Percentiles rank a stretch among this genome's conserved stretches.
Evolutionary conservation across 305 asterid species (phyloP).

Genomic region (Solanum hybrid): DNA sequence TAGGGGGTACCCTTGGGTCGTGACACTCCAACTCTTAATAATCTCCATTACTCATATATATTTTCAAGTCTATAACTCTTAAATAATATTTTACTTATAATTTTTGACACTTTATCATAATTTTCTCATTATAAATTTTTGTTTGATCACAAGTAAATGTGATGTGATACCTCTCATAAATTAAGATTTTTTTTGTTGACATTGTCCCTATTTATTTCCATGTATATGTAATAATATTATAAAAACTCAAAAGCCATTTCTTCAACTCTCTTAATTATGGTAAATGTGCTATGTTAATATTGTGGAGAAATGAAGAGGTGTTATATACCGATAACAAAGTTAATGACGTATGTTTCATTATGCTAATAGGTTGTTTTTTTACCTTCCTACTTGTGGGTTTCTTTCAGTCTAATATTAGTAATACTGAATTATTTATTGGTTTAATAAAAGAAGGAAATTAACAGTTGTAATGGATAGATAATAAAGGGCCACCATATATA

Average conservation of each 20-base stretch:
- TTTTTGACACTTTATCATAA: neutral
- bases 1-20: no score
- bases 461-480: neutral
- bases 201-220: neutral
- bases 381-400: neutral
- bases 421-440: neutral
- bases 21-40: neutral
- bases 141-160: neutral
- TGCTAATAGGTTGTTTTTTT: neutral
- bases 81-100: neutral
- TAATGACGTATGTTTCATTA: neutral
- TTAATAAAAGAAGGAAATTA: no score
- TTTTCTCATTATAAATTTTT: no score
- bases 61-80: neutral
- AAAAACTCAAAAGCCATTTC: neutral
- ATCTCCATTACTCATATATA: neutral
- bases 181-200: neutral
- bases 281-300: neutral
- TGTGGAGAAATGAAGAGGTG: neutral
- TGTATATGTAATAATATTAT: neutral
- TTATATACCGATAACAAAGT: neutral
- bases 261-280: neutral
- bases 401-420: neutral
- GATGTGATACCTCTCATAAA: neutral
- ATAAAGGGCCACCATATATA: neutral